Evolutionary conservation across 805 yeast species (phyloP).

Genomic region (Metschnikowia baotianmanensis): DNA sequence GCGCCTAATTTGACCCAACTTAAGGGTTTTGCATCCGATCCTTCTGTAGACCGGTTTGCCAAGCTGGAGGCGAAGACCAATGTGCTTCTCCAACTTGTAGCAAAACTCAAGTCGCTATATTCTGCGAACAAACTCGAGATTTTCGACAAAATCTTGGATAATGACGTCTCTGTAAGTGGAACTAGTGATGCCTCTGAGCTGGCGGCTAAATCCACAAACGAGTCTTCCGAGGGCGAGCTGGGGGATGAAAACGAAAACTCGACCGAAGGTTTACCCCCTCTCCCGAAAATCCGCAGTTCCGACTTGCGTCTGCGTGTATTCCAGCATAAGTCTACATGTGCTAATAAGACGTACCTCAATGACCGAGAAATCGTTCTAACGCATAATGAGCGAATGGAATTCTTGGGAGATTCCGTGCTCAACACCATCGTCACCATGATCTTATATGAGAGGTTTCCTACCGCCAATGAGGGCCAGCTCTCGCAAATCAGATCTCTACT

Average conservation of each 20-base stretch:
- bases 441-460: constrained; percentile 63
- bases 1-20: constrained; percentile 54
- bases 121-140: constrained; percentile 47
- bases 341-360: constrained; percentile 54
- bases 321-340: constrained; percentile 72
- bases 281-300: constrained; percentile 65
- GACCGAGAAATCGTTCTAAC: constrained; percentile 55
- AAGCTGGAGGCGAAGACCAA: constrained; percentile 50
- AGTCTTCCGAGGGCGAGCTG: not conserved
- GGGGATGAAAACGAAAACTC: not conserved
- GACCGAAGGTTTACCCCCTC: constrained; percentile 48
- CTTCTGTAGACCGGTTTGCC: constrained; percentile 41
- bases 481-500: constrained; percentile 67
- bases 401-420: constrained; percentile 84
- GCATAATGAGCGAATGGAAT: constrained; percentile 87
- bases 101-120: constrained; percentile 55
- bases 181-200: not conserved
- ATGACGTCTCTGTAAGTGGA: constrained; percentile 14
- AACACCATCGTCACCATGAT: constrained; percentile 70
- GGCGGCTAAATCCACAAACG: not conserved
- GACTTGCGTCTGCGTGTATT: constrained; percentile 68
- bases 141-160: constrained; percentile 53
- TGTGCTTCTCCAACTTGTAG: constrained; percentile 57
- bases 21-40: constrained; percentile 27
- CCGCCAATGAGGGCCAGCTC: constrained; percentile 76